Conservation (phyloP, 2,329 filamentous ascomycete genomes). For the Aspergillus floridensis region DNA sequence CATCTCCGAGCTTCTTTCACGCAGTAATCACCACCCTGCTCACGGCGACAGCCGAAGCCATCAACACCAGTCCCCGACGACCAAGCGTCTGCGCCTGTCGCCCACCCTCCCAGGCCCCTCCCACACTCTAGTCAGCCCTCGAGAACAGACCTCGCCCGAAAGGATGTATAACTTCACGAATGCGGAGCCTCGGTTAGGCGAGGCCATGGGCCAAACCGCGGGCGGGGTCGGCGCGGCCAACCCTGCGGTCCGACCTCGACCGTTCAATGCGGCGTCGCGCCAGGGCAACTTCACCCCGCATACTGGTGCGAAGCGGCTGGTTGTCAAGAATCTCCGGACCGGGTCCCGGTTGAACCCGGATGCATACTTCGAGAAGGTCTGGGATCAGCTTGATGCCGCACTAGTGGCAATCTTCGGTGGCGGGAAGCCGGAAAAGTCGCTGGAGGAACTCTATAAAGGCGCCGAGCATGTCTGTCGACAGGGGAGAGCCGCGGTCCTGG, state of each 20-base stretch:
- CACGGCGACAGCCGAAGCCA: slow-evolving; percentile 20
- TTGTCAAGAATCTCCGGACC: slow-evolving; percentile 87
- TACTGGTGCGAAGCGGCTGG: slow-evolving; percentile 75
- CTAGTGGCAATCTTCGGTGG: slow-evolving; percentile 70
- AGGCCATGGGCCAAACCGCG: slow-evolving; percentile 46
- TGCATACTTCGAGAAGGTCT: slow-evolving; percentile 74
- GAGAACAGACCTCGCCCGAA: slow-evolving; percentile 31
- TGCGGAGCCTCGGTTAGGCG: slow-evolving; percentile 36
- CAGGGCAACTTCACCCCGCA: slow-evolving; percentile 65
- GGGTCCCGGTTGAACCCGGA: slow-evolving; percentile 64
- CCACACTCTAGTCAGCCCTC: slow-evolving; percentile 12
- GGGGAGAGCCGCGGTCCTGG: slow-evolving; percentile 67
- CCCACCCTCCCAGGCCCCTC: slow-evolving; percentile 23
- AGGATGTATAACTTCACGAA: slow-evolving; percentile 56
- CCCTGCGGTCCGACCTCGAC: slow-evolving; percentile 19
- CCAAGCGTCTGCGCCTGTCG: slow-evolving; percentile 43
- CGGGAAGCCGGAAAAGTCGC: slow-evolving; percentile 63
- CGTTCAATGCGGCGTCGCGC: slow-evolving; percentile 34
- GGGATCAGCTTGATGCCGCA: slow-evolving; percentile 70
- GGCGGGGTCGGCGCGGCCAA: slow-evolving; percentile 32
- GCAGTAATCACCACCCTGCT: slow-evolving; percentile 23
- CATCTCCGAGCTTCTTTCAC: slow-evolving; percentile 47
- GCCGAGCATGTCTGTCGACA: slow-evolving; percentile 89
- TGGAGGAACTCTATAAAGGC: slow-evolving; percentile 84
- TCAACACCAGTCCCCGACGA: slow-evolving; percentile 30